A percentile compares a stretch with the other conserved stretches of the same genome.
Conservation (phyloP, 305 asterid species). For the Solanum aculeatissimum region DNA sequence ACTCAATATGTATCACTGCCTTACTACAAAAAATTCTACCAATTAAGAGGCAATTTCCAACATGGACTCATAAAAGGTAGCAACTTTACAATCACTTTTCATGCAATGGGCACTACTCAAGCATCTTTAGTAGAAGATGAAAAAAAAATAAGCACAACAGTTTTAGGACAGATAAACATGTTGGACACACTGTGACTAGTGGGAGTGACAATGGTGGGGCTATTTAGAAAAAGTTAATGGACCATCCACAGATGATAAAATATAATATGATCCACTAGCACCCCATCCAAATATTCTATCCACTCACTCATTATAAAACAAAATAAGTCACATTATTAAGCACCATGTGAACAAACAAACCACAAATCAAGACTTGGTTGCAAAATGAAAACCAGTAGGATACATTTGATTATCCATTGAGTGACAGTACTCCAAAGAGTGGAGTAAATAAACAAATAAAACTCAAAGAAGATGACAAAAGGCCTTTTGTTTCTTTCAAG, state of each 20-base stretch:
- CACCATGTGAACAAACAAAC: not conserved
- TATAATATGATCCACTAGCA: not conserved
- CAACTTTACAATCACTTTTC: not conserved
- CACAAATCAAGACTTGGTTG: not conserved
- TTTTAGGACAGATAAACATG: not conserved
- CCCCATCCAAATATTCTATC: not conserved
- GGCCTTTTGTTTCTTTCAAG: conserved; percentile 37
- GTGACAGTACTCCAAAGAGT: conserved; percentile 2
- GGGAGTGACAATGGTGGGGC: not conserved
- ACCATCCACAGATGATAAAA: not conserved
- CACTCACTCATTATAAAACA: not conserved
- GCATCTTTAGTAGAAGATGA: not conserved
- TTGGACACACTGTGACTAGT: not conserved
- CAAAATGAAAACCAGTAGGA: not conserved
- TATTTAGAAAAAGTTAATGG: not conserved
- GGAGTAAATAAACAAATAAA: conserved; percentile 7
- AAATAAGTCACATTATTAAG: not conserved
- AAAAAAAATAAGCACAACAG: not conserved
- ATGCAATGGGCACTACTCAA: not conserved
- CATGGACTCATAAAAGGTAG: not conserved
- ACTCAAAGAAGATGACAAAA: conserved; percentile 25
- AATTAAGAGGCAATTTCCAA: not conserved
- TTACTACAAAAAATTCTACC: not conserved
- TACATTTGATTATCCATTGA: conserved; percentile 1
- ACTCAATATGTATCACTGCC: not conserved